Percentiles rank a stretch among this genome's conserved stretches.
phyloP scores from a whole-genome alignment of 2,329 filamentous ascomycete genomes.

The Penicillium corylophilum region DNA sequence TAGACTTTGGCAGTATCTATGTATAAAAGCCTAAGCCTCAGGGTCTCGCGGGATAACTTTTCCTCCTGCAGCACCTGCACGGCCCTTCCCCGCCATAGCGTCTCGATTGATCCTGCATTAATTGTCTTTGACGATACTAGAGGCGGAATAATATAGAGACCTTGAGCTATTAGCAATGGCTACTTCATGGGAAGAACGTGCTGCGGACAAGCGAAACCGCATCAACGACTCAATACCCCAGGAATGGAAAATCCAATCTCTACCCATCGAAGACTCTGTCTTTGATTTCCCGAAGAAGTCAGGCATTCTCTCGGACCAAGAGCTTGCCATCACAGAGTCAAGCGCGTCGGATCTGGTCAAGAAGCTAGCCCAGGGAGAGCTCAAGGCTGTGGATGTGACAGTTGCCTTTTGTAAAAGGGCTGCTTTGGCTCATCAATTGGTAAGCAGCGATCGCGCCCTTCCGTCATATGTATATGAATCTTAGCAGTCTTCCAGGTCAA shows the following conservation, averaged over 20 bases:
- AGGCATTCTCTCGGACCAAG: slow-evolving; percentile 4
- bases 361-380: slow-evolving; percentile 13
- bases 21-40: neutral
- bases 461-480: neutral
- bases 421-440: slow-evolving; percentile 23
- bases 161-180: neutral
- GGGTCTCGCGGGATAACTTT: neutral
- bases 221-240: slow-evolving; percentile 11
- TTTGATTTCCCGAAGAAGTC: slow-evolving; percentile 10
- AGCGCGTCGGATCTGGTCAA: slow-evolving; percentile 9
- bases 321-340: slow-evolving; percentile 7
- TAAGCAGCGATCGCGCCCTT: neutral
- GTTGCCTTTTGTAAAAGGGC: slow-evolving; percentile 25
- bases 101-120: neutral
- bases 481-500: slow-evolving; percentile 11
- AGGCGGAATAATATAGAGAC: neutral
- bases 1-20: neutral
- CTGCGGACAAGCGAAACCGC: slow-evolving; percentile 8
- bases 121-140: neutral
- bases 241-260: slow-evolving; percentile 8
- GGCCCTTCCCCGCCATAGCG: neutral
- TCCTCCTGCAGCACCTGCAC: neutral
- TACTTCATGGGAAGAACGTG: slow-evolving; percentile 6
- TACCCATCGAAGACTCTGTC: slow-evolving; percentile 1
- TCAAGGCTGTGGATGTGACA: slow-evolving; percentile 21